Conservation (phyloP, 164 flowering plant genomes). For the Stephania japonica region DNA sequence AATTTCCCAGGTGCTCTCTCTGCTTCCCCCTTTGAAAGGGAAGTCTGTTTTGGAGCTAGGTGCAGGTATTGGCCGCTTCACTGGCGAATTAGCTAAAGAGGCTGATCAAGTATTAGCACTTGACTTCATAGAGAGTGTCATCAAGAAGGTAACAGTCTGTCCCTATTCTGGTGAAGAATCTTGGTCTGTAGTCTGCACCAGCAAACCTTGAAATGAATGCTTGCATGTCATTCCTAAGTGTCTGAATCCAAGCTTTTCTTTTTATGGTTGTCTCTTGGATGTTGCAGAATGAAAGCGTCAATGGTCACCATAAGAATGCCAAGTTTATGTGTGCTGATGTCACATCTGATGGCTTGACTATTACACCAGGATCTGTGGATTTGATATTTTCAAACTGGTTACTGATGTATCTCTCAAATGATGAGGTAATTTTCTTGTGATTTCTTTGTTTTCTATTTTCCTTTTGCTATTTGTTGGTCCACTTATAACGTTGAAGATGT, state of each 20-base stretch:
- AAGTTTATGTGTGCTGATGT: conserved; percentile 91
- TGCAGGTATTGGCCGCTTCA: conserved; percentile 95
- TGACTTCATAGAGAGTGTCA: conserved; percentile 82
- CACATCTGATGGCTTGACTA: conserved; percentile 62
- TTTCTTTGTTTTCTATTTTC: neutral
- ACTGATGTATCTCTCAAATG: conserved; percentile 88
- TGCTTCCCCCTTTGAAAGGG: conserved; percentile 77
- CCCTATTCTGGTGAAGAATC: neutral
- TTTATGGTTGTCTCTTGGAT: conserved; percentile 2
- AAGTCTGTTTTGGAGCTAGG: conserved; percentile 84
- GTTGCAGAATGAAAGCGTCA: conserved; percentile 73
- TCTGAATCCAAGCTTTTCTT: conserved; percentile 4
- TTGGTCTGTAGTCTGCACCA: neutral
- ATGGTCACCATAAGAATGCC: conserved; percentile 75
- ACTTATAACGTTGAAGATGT: neutral
- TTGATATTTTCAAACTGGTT: conserved; percentile 91
- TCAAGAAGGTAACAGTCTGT: conserved; percentile 56
- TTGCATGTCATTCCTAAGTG: neutral
- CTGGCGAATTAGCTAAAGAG: conserved; percentile 78
- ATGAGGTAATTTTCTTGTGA: conserved; percentile 46
- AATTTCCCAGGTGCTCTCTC: conserved; percentile 59
- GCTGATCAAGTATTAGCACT: conserved; percentile 73
- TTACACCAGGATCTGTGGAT: conserved; percentile 65
- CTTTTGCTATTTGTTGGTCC: neutral
- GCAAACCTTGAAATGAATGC: neutral